Evolutionary conservation across 345 rosid genomes (phyloP).

Genomic region (Turnera subulata): DNA sequence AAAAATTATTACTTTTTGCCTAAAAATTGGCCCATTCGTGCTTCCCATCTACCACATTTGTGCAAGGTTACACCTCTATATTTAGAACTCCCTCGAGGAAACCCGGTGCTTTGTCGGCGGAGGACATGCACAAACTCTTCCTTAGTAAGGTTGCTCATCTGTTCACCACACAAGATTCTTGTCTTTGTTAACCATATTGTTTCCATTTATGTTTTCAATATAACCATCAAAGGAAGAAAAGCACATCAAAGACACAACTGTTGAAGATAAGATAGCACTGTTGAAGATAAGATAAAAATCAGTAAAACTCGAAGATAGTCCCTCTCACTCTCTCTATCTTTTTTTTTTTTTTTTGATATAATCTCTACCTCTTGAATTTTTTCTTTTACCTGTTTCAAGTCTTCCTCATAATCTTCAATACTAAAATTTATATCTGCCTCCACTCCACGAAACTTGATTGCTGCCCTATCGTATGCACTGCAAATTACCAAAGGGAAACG

Average conservation of each 20-base stretch:
- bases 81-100: conserved; percentile 93
- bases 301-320: not conserved
- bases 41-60: conserved; percentile 99
- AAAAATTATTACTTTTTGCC: conserved; percentile 68
- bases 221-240: conserved; percentile 12
- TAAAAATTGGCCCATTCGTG: conserved; percentile 90
- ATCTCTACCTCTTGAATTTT: too few relatives aligned
- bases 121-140: conserved; percentile 95
- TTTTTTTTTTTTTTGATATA: not conserved
- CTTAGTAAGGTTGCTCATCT: conserved; percentile 84
- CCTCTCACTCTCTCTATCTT: conserved; percentile 1
- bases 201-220: not conserved
- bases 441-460: conserved; percentile 88
- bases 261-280: conserved; percentile 35
- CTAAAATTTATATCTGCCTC: conserved; percentile 93
- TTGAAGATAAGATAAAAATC: conserved; percentile 32
- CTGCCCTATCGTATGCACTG: conserved; percentile 98
- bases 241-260: conserved; percentile 15
- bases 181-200: conserved; percentile 10
- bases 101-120: conserved; percentile 94
- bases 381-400: conserved; percentile 83
- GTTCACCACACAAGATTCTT: conserved; percentile 25
- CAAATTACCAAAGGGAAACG: not conserved
- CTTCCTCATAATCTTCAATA: conserved; percentile 77
- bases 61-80: conserved; percentile 97